Evolutionary conservation across 78 protist species (phyloP).

Genomic region (Carpediemonas membranifera): DNA sequence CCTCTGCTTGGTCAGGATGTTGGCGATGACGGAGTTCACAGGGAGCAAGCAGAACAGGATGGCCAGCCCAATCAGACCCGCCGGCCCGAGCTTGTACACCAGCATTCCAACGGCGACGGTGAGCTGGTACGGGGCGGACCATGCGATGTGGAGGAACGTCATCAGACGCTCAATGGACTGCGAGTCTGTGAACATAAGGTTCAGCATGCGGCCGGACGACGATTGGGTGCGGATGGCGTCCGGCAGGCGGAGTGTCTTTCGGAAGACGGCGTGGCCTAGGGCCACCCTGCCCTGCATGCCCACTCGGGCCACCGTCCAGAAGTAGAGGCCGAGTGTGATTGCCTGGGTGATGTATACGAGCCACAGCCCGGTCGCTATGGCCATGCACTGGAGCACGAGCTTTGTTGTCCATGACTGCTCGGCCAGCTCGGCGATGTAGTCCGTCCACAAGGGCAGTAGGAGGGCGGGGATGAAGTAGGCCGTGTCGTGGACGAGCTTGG

Average conservation of each 20-base stretch:
- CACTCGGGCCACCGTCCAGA: too few species aligned
- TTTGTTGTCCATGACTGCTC: too few species aligned
- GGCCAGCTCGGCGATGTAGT: too few species aligned
- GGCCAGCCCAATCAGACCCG: neutral
- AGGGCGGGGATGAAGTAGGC: too few species aligned
- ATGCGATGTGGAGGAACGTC: neutral
- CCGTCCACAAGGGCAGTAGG: too few species aligned
- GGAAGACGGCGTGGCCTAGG: neutral
- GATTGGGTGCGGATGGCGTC: neutral
- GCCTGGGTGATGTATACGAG: too few species aligned
- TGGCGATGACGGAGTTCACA: too few species aligned
- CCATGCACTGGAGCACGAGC: too few species aligned
- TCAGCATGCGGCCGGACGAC: neutral
- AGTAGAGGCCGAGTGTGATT: too few species aligned
- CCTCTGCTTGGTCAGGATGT: too few species aligned
- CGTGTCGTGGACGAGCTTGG: too few species aligned
- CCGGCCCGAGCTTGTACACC: neutral
- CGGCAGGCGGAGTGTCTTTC: neutral
- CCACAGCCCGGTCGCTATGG: too few species aligned
- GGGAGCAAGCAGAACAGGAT: neutral
- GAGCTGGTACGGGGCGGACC: neutral
- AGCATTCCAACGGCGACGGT: neutral
- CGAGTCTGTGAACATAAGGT: constrained; percentile 2
- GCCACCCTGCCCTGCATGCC: neutral
- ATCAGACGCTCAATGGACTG: neutral